phyloP scores from a whole-genome alignment of 169 alveolate genomes.

The Cryptosporidium viatorum region DNA sequence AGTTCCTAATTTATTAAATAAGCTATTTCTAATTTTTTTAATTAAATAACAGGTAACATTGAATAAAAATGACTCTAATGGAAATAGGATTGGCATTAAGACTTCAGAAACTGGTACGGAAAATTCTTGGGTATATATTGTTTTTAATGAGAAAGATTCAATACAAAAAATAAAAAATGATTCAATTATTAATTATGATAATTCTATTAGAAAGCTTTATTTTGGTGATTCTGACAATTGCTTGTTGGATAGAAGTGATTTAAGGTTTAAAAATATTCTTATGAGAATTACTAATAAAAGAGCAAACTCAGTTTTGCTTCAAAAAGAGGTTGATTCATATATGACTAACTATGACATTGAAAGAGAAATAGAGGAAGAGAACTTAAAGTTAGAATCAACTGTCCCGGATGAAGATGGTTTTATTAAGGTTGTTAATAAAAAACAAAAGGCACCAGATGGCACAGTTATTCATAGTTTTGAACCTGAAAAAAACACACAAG shows the following conservation, averaged over 20 bases:
- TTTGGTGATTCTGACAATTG: neutral
- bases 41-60: neutral
- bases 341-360: conserved; percentile 70
- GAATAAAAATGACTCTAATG: neutral
- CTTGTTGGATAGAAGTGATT: neutral
- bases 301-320: conserved; percentile 6
- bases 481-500: neutral
- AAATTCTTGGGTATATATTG: conserved; percentile 54
- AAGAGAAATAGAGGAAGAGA: conserved; percentile 61
- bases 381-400: conserved; percentile 37
- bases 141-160: conserved; percentile 5
- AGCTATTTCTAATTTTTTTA: neutral
- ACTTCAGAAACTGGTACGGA: neutral
- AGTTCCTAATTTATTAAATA: neutral
- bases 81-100: neutral
- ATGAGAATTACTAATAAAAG: conserved; percentile 7
- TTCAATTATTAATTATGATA: neutral
- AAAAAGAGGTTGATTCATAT: conserved; percentile 36
- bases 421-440: conserved; percentile 19
- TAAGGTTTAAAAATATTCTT: conserved; percentile 13
- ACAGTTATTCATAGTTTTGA: conserved; percentile 57
- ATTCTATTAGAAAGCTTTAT: conserved; percentile 23
- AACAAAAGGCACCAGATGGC: conserved; percentile 61
- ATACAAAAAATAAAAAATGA: conserved; percentile 32
- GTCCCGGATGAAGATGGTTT: conserved; percentile 66